Conservation (phyloP, 2,329 filamentous ascomycete genomes). For the Hysterium pulicare region DNA sequence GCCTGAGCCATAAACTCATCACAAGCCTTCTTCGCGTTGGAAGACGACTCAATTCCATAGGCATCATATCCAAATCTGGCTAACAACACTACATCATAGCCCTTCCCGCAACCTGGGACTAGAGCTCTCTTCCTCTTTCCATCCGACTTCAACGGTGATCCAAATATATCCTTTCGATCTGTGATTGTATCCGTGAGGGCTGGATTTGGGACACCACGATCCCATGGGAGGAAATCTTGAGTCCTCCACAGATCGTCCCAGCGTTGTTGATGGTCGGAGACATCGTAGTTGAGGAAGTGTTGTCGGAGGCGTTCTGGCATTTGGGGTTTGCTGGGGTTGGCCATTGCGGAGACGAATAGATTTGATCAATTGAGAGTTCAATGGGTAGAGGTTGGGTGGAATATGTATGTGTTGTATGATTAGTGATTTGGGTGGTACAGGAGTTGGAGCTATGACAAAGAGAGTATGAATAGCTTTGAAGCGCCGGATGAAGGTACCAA, state of each 20-base stretch:
- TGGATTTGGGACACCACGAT: slow-evolving; percentile 56
- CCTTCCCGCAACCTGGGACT: slow-evolving; percentile 78
- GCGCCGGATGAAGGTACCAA: too few relatives aligned
- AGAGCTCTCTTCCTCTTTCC: slow-evolving; percentile 56
- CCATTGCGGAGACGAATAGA: too few relatives aligned
- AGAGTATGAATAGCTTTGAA: too few relatives aligned
- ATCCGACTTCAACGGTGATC: slow-evolving; percentile 13
- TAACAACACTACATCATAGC: slow-evolving; percentile 76
- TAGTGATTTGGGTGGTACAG: too few relatives aligned
- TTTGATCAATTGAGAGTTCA: too few relatives aligned
- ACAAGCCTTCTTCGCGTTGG: slow-evolving; percentile 45
- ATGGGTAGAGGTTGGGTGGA: not conserved
- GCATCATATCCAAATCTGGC: slow-evolving; percentile 73
- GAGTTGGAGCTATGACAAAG: too few relatives aligned
- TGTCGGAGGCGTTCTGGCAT: slow-evolving; percentile 36
- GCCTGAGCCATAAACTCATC: slow-evolving; percentile 30
- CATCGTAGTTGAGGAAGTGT: slow-evolving; percentile 43
- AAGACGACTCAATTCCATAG: slow-evolving; percentile 68
- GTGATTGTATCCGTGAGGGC: slow-evolving; percentile 55
- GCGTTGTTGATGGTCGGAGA: slow-evolving; percentile 42
- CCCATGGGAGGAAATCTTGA: slow-evolving; percentile 56
- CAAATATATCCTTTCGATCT: slow-evolving; percentile 36
- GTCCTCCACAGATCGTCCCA: slow-evolving; percentile 58
- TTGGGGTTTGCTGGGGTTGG: too few relatives aligned
- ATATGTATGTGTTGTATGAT: too few relatives aligned